Conservation (phyloP, 352 stramenopile genomes). For the Pythium dissimile region DNA sequence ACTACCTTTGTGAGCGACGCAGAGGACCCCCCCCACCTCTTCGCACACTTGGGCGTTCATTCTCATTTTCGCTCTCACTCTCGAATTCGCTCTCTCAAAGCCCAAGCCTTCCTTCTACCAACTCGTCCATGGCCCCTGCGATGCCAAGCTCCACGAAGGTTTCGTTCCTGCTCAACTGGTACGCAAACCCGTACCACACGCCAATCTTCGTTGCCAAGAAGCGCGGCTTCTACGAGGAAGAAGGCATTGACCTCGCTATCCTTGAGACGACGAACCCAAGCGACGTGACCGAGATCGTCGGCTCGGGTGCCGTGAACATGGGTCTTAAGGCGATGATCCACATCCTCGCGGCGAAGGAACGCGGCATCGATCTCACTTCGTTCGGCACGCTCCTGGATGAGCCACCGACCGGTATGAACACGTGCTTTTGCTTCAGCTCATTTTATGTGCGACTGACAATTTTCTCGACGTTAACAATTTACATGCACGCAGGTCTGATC, state of each 20-base stretch:
- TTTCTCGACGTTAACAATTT: not conserved
- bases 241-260: constrained; percentile 47
- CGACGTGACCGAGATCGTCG: constrained; percentile 51
- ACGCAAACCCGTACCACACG: constrained; percentile 52
- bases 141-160: constrained; percentile 35
- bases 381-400: constrained; percentile 46
- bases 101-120: too few species aligned
- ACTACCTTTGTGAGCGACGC: too few species aligned
- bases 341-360: constrained; percentile 46
- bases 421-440: not conserved
- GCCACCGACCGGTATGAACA: constrained; percentile 30
- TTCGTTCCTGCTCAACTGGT: constrained; percentile 52
- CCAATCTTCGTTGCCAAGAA: constrained; percentile 53
- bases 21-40: not conserved
- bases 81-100: not conserved
- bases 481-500: constrained; percentile 32
- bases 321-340: constrained; percentile 54
- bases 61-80: not conserved
- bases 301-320: constrained; percentile 43
- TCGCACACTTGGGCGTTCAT: not conserved
- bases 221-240: constrained; percentile 46
- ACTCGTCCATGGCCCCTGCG: constrained; percentile 40
- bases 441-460: not conserved
- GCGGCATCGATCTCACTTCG: constrained; percentile 43
- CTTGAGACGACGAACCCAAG: constrained; percentile 49